phyloP scores from a whole-genome alignment of 179 eudicot genomes.

The Silene vulgaris region DNA sequence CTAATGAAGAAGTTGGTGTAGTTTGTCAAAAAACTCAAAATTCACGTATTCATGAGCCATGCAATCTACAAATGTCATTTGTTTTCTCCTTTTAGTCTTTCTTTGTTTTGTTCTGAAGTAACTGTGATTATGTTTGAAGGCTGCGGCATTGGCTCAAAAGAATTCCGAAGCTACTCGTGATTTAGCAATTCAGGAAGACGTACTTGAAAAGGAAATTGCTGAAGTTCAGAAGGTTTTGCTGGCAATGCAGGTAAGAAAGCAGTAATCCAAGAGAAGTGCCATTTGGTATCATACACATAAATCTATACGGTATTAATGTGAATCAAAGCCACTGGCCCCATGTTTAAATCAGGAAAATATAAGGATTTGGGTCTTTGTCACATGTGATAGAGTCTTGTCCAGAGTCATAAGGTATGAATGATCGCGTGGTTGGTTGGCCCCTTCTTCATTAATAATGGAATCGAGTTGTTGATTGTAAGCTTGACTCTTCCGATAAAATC shows the following conservation, averaged over 20 bases:
- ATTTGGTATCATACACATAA: neutral
- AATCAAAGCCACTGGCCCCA: neutral
- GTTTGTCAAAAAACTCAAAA: neutral
- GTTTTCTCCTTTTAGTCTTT: neutral
- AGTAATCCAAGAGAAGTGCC: neutral
- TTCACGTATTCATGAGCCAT: neutral
- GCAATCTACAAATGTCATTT: neutral
- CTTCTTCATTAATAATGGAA: neutral
- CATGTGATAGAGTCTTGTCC: neutral
- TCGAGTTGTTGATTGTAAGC: neutral
- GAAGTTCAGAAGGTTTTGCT: constrained; percentile 91
- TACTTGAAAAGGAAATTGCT: constrained; percentile 77
- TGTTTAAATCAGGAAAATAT: neutral
- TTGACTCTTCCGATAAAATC: neutral
- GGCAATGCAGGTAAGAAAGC: constrained; percentile 80
- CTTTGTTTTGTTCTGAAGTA: neutral
- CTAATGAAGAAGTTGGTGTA: neutral
- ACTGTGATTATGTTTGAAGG: constrained; percentile 37
- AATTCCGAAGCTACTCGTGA: constrained; percentile 87
- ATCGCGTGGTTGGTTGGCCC: neutral
- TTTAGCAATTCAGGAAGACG: constrained; percentile 65
- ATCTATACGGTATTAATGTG: neutral
- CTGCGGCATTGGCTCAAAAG: constrained; percentile 90
- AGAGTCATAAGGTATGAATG: neutral
- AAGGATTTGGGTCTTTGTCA: neutral